phyloP scores from a whole-genome alignment of 1,284 basidiomycete species.

The Pulveroboletus sp. region DNA sequence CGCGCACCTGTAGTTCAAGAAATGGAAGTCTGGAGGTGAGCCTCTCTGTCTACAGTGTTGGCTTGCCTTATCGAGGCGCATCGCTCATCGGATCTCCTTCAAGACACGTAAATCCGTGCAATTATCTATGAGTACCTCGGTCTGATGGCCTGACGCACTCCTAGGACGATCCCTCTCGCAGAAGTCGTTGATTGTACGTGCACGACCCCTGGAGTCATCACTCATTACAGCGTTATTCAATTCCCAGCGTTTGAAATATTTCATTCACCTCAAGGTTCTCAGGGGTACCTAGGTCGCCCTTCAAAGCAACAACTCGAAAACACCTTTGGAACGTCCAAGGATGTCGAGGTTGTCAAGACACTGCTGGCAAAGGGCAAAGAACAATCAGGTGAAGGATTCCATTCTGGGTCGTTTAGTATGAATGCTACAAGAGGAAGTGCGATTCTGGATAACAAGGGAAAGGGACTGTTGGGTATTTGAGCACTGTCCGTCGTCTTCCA shows the following conservation, averaged over 20 bases:
- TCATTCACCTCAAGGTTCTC: conserved; percentile 63
- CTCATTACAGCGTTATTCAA: conserved; percentile 1
- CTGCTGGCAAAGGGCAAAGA: conserved; percentile 61
- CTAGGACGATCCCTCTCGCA: conserved; percentile 60
- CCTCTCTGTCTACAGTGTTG: conserved; percentile 19
- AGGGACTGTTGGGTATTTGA: conserved; percentile 32
- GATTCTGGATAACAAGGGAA: conserved; percentile 39
- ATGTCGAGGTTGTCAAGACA: conserved; percentile 54
- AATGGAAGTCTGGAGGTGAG: conserved; percentile 74
- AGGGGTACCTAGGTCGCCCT: conserved; percentile 64
- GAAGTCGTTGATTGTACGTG: conserved; percentile 73
- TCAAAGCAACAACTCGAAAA: conserved; percentile 78
- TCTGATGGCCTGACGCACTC: conserved; percentile 12
- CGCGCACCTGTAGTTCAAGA: conserved; percentile 52
- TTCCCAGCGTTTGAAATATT: conserved; percentile 46
- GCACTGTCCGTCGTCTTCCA: neutral
- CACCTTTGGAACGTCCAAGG: conserved; percentile 61
- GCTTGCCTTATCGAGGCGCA: conserved; percentile 19
- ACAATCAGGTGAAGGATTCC: conserved; percentile 47
- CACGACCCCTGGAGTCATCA: neutral
- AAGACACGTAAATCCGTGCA: conserved; percentile 59
- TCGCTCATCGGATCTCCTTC: conserved; percentile 23
- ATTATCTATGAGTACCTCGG: conserved; percentile 15
- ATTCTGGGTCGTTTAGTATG: conserved; percentile 16
- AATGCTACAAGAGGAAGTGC: conserved; percentile 42